A percentile compares a stretch with the other conserved stretches of the same genome.
Evolutionary conservation across 768 basidiomycete species (phyloP).

Genomic region (Exsudoporus frostii): DNA sequence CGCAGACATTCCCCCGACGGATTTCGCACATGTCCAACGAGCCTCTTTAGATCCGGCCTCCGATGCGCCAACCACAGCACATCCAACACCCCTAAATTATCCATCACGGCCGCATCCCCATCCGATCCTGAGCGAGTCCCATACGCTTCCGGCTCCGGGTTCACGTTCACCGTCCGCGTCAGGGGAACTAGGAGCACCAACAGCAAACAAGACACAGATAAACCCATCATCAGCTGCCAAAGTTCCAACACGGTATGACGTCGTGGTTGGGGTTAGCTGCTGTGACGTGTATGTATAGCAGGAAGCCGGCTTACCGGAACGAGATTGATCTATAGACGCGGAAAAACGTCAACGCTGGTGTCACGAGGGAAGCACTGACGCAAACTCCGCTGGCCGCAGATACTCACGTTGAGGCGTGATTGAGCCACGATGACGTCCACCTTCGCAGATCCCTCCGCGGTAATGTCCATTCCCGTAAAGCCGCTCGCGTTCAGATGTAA

Average conservation of each 20-base stretch:
- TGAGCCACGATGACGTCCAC: neutral
- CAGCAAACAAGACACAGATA: neutral
- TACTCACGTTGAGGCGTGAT: neutral
- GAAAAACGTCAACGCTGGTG: neutral
- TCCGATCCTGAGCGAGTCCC: neutral
- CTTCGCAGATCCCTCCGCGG: neutral
- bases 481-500: neutral
- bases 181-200: neutral
- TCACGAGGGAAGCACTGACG: neutral
- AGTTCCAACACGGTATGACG: neutral
- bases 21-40: neutral
- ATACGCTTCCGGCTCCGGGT: neutral
- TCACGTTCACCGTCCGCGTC: neutral
- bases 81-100: neutral
- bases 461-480: neutral
- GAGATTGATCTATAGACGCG: neutral
- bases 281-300: neutral
- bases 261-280: neutral
- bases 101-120: neutral
- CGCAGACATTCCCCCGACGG: neutral
- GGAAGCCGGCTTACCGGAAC: neutral
- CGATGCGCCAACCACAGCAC: neutral
- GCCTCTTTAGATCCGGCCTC: neutral
- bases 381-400: too few species aligned
- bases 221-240: neutral